phyloP scores from a whole-genome alignment of 495 filamentous ascomycete species.

The Trichoderma gamsii region DNA sequence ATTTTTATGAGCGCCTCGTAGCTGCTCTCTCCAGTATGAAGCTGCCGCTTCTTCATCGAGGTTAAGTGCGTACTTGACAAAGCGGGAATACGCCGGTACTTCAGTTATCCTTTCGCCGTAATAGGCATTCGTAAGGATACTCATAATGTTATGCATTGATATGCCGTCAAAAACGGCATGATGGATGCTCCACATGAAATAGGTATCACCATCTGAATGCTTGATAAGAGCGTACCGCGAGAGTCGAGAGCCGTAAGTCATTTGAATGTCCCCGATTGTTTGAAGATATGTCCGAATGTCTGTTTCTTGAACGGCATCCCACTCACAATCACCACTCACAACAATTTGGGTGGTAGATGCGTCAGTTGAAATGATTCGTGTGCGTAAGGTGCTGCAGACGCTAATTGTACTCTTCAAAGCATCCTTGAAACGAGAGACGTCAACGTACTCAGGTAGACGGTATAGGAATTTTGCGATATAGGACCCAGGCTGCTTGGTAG shows the following conservation, averaged over 20 bases:
- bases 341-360: neutral
- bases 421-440: conserved; percentile 21
- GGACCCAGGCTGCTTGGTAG: conserved; percentile 24
- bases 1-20: neutral
- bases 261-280: neutral
- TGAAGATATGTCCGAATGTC: neutral
- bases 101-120: neutral
- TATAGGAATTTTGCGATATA: conserved; percentile 41
- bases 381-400: neutral
- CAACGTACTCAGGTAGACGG: conserved; percentile 19
- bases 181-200: conserved; percentile 20
- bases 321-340: conserved; percentile 14
- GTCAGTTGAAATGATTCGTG: neutral
- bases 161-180: conserved; percentile 19
- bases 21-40: conserved; percentile 7
- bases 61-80: conserved; percentile 3
- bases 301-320: conserved; percentile 17
- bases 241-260: conserved; percentile 9
- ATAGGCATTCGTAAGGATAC: neutral
- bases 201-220: conserved; percentile 15
- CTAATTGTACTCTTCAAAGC: neutral
- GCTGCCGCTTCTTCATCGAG: neutral
- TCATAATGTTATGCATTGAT: neutral
- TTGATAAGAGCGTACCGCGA: neutral
- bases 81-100: neutral